Percentiles rank a stretch among this genome's conserved stretches.
Evolutionary conservation across 1,284 basidiomycete genomes (phyloP).

Genomic region (Ceratobasidium sp.): DNA sequence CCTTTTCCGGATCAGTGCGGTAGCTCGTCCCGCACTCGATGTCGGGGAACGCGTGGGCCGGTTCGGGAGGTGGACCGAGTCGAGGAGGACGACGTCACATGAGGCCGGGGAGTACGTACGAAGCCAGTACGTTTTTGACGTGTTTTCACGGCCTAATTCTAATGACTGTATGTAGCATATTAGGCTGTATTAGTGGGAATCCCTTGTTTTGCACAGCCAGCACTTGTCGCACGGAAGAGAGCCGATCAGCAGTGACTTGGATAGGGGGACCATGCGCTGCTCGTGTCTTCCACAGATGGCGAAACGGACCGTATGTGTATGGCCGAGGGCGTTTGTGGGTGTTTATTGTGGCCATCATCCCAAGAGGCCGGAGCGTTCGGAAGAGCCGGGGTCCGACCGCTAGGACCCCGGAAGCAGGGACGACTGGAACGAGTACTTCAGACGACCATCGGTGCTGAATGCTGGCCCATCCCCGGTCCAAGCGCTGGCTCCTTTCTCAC

Average conservation of each 20-base stretch:
- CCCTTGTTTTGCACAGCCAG: too few species aligned
- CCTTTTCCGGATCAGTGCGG: slow-evolving; percentile 23
- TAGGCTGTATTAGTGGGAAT: too few species aligned
- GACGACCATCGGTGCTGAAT: background rate
- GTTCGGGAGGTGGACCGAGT: background rate
- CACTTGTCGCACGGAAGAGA: background rate
- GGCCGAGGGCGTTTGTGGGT: background rate
- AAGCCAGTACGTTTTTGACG: background rate
- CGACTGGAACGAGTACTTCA: slow-evolving; percentile 21
- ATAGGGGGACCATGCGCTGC: background rate
- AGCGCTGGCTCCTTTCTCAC: slow-evolving; percentile 8
- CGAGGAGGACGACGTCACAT: background rate
- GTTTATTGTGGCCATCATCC: slow-evolving; percentile 4
- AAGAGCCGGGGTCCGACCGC: background rate
- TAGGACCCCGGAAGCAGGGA: slow-evolving; percentile 7
- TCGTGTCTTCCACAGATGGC: slow-evolving; percentile 3
- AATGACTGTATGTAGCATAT: too few species aligned
- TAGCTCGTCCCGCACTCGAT: background rate
- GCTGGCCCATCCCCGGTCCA: background rate
- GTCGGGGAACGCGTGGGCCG: background rate
- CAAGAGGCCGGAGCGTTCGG: background rate
- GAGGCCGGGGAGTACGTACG: background rate
- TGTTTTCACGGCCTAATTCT: too few species aligned
- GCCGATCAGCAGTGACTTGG: background rate
- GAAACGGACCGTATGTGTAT: background rate